phyloP scores from a whole-genome alignment of 1,139 yeast genomes.

The Zygosaccharomyces sapae region DNA sequence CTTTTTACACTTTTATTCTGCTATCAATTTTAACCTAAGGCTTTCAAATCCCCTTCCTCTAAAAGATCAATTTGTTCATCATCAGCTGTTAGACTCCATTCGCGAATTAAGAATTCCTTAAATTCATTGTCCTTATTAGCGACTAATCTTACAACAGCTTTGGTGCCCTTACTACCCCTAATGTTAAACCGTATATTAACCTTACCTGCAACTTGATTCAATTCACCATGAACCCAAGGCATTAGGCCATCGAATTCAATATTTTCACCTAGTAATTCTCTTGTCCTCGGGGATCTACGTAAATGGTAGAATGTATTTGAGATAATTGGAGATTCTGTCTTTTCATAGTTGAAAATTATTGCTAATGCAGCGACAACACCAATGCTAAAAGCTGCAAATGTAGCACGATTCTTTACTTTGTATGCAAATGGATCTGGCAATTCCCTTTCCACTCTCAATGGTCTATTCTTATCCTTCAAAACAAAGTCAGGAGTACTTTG shows the following conservation, averaged over 20 bases:
- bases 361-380: slow-evolving; percentile 64
- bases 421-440: slow-evolving; percentile 72
- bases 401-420: slow-evolving; percentile 43
- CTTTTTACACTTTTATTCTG: background rate
- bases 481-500: slow-evolving; percentile 16
- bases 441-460: slow-evolving; percentile 59
- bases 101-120: slow-evolving; percentile 56
- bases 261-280: slow-evolving; percentile 63
- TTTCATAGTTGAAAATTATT: slow-evolving; percentile 85
- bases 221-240: slow-evolving; percentile 88
- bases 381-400: slow-evolving; percentile 57
- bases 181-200: slow-evolving; percentile 71
- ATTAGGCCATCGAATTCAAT: slow-evolving; percentile 64
- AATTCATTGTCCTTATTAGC: slow-evolving; percentile 56
- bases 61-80: slow-evolving; percentile 48
- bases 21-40: slow-evolving; percentile 4
- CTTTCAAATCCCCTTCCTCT: slow-evolving; percentile 39
- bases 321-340: slow-evolving; percentile 80
- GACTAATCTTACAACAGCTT: slow-evolving; percentile 51
- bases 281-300: slow-evolving; percentile 71
- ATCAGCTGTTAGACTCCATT: slow-evolving; percentile 52
- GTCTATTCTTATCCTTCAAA: slow-evolving; percentile 34
- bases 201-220: slow-evolving; percentile 77
- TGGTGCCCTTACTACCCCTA: slow-evolving; percentile 52
- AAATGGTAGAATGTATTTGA: slow-evolving; percentile 82